Conservation (phyloP, 2,329 filamentous ascomycete genomes). For the Metarhizium album region DNA sequence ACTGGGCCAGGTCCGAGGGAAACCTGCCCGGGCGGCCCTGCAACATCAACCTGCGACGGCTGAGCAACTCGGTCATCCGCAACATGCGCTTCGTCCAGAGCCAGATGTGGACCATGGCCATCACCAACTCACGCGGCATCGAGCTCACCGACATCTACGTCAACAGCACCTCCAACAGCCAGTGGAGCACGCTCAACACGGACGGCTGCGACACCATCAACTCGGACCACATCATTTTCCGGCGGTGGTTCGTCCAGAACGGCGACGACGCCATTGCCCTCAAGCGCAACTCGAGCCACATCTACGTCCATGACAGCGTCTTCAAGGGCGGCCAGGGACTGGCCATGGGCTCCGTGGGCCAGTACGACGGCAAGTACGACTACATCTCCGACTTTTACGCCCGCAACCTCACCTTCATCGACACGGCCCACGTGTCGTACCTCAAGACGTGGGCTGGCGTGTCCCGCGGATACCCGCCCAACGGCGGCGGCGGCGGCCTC, state of each 20-base stretch:
- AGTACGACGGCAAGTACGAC: constrained; percentile 37
- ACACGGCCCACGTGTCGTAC: constrained; percentile 38
- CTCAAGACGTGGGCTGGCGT: constrained; percentile 50
- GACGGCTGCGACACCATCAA: constrained; percentile 41
- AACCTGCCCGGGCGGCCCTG: constrained; percentile 41
- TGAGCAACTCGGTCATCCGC: constrained; percentile 36
- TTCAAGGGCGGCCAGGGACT: constrained; percentile 41
- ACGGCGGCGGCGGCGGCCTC: constrained; percentile 46
- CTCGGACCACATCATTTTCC: constrained; percentile 39
- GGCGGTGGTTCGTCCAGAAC: constrained; percentile 38
- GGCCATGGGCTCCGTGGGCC: constrained; percentile 47
- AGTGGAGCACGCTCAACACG: constrained; percentile 26
- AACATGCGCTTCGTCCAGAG: constrained; percentile 41
- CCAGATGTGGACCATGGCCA: constrained; percentile 51
- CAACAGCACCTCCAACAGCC: constrained; percentile 33
- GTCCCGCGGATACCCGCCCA: constrained; percentile 39
- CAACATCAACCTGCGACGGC: constrained; percentile 33
- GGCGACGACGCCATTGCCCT: constrained; percentile 43
- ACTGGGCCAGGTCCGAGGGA: constrained; percentile 30
- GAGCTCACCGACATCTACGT: constrained; percentile 40
- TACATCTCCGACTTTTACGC: constrained; percentile 38
- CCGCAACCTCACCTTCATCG: constrained; percentile 33
- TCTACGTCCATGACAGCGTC: constrained; percentile 35
- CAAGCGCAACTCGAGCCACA: constrained; percentile 46
- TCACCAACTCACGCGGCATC: constrained; percentile 35